A percentile compares a stretch with the other conserved stretches of the same genome.
These are phyloP conservation scores for Andrographis paniculata DNA, from an alignment of 305 asterid species.

Conservation along the genomic window DNA sequence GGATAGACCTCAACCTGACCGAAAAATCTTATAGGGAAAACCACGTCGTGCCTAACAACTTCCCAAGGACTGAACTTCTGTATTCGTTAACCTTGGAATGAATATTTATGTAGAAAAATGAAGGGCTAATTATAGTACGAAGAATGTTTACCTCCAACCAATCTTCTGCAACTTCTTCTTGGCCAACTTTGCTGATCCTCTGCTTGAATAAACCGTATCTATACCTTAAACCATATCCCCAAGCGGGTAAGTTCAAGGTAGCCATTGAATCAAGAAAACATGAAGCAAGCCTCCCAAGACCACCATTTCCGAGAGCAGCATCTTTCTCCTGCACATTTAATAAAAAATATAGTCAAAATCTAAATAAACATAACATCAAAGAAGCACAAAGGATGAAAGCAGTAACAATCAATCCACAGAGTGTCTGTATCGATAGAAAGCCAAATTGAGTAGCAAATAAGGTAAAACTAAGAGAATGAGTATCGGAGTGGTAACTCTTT, in stretches of 20 bases:
- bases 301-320: constrained; percentile 99
- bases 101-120: constrained; percentile 9
- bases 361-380: constrained; percentile 30
- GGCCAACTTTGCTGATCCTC: constrained; percentile 73
- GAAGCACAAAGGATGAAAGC: constrained; percentile 32
- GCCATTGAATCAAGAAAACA: constrained; percentile 99
- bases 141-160: constrained; percentile 78
- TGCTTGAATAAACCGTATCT: constrained; percentile 96
- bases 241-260: constrained; percentile 93
- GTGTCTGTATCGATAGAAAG: constrained; percentile 1
- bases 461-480: constrained; percentile 1
- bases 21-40: constrained; percentile 85
- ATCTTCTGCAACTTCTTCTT: constrained; percentile 90
- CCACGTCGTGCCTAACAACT: constrained; percentile 83
- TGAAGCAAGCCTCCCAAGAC: constrained; percentile 98
- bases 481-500: too few relatives aligned
- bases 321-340: constrained; percentile 73
- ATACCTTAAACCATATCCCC: constrained; percentile 99
- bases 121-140: constrained; percentile 18
- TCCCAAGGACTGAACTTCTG: constrained; percentile 99
- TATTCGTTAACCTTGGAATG: constrained; percentile 20
- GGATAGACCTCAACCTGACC: constrained; percentile 88
- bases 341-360: constrained; percentile 14
- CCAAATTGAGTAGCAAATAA: constrained; percentile 11
- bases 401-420: constrained; percentile 21